Conservation (phyloP, 2,329 filamentous ascomycete genomes). For the Claviceps quebecensis region DNA sequence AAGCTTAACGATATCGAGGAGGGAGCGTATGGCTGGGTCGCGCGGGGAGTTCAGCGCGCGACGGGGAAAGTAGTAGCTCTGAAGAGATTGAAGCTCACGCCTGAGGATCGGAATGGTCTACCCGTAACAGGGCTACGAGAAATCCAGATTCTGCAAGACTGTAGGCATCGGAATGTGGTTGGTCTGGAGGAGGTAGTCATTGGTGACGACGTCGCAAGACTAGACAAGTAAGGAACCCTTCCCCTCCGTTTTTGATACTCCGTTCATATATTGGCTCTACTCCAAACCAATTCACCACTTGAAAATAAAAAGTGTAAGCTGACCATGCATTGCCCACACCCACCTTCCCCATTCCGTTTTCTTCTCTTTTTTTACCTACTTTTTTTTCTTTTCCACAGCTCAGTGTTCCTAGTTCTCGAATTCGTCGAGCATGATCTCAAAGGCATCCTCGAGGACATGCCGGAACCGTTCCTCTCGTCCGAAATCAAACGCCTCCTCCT, state of each 20-base stretch:
- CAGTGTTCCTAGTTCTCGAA: conserved; percentile 85
- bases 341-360: not conserved
- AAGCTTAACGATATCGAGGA: conserved; percentile 95
- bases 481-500: conserved; percentile 83
- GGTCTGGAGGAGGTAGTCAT: conserved; percentile 71
- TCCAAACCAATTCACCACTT: not conserved
- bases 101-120: conserved; percentile 57
- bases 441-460: conserved; percentile 84
- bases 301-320: not conserved
- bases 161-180: conserved; percentile 72
- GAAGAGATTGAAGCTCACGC: conserved; percentile 85
- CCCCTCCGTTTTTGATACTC: not conserved
- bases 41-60: conserved; percentile 58
- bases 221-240: conserved; percentile 34
- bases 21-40: conserved; percentile 90
- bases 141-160: conserved; percentile 79
- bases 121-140: conserved; percentile 87
- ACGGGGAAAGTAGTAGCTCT: conserved; percentile 77
- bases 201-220: conserved; percentile 42
- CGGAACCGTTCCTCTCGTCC: conserved; percentile 80
- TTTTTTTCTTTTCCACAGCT: conserved; percentile 27
- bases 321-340: not conserved
- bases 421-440: conserved; percentile 97
- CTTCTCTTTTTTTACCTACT: not conserved
- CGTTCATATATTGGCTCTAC: not conserved